Conservation (phyloP, 2,329 filamentous ascomycete genomes). For the Aspergillus ochraceus region DNA sequence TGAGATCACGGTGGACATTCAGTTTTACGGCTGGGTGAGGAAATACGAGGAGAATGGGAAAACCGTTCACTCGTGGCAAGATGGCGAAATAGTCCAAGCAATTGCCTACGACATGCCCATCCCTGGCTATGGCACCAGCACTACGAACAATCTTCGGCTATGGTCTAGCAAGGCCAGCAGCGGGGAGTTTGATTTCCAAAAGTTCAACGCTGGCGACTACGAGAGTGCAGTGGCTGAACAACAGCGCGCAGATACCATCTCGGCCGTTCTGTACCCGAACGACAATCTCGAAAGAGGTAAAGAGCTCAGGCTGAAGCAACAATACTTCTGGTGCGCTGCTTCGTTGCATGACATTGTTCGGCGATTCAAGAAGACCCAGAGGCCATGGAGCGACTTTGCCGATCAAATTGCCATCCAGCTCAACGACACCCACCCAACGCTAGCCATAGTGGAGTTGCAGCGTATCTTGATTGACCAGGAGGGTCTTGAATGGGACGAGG, state of each 20-base stretch:
- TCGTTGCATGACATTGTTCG: conserved; percentile 95
- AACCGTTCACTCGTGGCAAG: conserved; percentile 76
- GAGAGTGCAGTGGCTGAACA: conserved; percentile 98
- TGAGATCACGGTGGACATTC: conserved; percentile 92
- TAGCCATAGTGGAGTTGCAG: conserved; percentile 94
- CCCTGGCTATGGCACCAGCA: conserved; percentile 83
- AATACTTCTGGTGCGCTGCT: conserved; percentile 99
- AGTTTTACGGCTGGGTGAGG: conserved; percentile 87
- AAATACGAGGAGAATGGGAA: conserved; percentile 75
- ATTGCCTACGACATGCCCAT: conserved; percentile 92
- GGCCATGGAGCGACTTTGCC: conserved; percentile 86
- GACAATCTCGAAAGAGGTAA: conserved; percentile 96
- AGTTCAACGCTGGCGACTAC: conserved; percentile 98
- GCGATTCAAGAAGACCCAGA: conserved; percentile 95
- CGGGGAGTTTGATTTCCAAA: conserved; percentile 98
- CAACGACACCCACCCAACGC: conserved; percentile 95
- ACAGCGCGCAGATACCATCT: conserved; percentile 98
- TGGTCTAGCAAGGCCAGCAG: conserved; percentile 98
- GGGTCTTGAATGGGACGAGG: conserved; percentile 88
- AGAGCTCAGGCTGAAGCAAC: conserved; percentile 95
- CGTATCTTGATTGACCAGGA: conserved; percentile 88
- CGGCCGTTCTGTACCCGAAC: conserved; percentile 94
- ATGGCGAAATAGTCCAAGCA: conserved; percentile 87
- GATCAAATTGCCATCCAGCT: conserved; percentile 96
- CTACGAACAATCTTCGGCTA: conserved; percentile 93